Conservation (phyloP, 768 basidiomycete species). For the Hortiboletus campestris region DNA sequence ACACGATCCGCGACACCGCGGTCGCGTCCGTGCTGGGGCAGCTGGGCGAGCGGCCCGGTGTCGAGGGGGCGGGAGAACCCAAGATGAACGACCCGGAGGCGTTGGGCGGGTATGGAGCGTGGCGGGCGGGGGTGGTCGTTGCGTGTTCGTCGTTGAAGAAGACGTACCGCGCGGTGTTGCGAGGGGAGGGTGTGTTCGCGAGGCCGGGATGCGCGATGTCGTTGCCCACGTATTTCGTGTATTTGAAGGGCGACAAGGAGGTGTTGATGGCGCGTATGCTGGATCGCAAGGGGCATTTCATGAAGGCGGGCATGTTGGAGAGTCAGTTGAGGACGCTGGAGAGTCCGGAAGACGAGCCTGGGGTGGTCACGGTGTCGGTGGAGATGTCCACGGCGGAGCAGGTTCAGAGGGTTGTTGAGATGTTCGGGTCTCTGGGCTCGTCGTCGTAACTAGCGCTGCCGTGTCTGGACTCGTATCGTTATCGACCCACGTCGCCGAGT, state of each 20-base stretch:
- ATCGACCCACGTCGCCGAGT: no score
- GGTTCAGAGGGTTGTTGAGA: conserved; percentile 38
- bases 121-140: conserved; percentile 61
- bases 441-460: neutral
- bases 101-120: neutral
- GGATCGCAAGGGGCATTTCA: conserved; percentile 70
- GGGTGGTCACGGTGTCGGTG: conserved; percentile 61
- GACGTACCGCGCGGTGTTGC: conserved; percentile 77
- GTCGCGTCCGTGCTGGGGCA: conserved; percentile 26
- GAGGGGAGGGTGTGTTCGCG: conserved; percentile 36
- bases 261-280: conserved; percentile 62
- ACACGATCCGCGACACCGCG: conserved; percentile 63
- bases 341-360: conserved; percentile 63
- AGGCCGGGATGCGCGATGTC: neutral
- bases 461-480: neutral
- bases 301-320: conserved; percentile 80
- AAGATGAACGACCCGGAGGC: no score
- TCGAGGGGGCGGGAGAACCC: neutral
- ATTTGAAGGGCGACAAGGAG: conserved; percentile 59
- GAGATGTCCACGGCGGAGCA: conserved; percentile 57
- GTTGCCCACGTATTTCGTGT: conserved; percentile 77
- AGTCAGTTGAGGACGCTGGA: conserved; percentile 75
- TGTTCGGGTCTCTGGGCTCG: neutral
- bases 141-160: conserved; percentile 84
- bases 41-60: neutral